A percentile compares a stretch with the other conserved stretches of the same genome.
Evolutionary conservation across 495 filamentous ascomycete species (phyloP).

Genomic region (Penicillium longicatenatum): DNA sequence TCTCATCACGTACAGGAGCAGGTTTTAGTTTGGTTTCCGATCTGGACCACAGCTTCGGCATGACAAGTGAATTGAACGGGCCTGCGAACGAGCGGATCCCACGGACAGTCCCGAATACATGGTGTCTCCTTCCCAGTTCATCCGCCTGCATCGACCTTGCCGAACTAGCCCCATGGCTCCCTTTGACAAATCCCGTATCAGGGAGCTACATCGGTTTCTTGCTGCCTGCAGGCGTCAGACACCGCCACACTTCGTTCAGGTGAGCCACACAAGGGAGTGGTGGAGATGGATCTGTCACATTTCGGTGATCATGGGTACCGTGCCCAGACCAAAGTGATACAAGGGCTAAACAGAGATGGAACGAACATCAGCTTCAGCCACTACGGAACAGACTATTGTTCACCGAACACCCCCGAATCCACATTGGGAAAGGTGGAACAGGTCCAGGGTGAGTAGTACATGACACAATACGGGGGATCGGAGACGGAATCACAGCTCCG

Average conservation of each 20-base stretch:
- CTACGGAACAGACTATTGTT: constrained; percentile 2
- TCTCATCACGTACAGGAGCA: constrained; percentile 23
- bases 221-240: constrained; percentile 11
- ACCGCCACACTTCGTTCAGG: constrained; percentile 23
- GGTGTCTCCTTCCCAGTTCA: constrained; percentile 1
- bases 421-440: background rate
- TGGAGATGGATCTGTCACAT: constrained; percentile 22
- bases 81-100: constrained; percentile 12
- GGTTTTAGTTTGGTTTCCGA: constrained; percentile 20
- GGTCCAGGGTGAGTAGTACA: background rate
- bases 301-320: background rate
- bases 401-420: constrained; percentile 22
- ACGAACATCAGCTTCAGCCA: constrained; percentile 17
- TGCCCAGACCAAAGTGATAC: background rate
- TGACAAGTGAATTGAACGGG: constrained; percentile 13
- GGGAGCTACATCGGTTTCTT: background rate
- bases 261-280: constrained; percentile 20
- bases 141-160: background rate
- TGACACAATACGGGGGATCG: constrained; percentile 15
- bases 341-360: background rate
- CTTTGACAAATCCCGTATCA: constrained; percentile 6
- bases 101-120: constrained; percentile 14
- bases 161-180: background rate
- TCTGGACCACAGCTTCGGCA: constrained; percentile 27
- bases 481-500: constrained; percentile 7